These are phyloP conservation scores for Suillus variegatus DNA, from an alignment of 768 basidiomycete species.

Conservation along the genomic window DNA sequence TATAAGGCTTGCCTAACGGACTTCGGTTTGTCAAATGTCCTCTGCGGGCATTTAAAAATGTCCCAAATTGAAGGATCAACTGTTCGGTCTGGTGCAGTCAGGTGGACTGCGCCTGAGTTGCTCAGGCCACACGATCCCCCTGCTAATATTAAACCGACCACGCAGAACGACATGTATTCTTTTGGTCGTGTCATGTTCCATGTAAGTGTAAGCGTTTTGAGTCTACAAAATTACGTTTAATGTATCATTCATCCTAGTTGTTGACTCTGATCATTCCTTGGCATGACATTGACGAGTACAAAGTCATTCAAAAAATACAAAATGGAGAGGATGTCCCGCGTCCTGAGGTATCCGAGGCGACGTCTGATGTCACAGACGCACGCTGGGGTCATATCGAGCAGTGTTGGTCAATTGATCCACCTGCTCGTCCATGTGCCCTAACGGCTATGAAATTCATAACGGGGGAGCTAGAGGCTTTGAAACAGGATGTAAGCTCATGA, in stretches of 20 bases:
- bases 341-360: background rate
- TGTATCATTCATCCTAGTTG: background rate
- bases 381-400: background rate
- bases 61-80: constrained; percentile 25
- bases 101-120: constrained; percentile 11
- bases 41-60: constrained; percentile 31
- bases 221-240: background rate
- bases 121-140: constrained; percentile 30
- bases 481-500: background rate
- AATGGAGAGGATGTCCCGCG: background rate
- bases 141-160: constrained; percentile 7
- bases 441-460: background rate
- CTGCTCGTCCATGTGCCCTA: background rate
- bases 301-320: constrained; percentile 4
- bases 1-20: constrained; percentile 42
- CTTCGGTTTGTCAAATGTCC: constrained; percentile 45
- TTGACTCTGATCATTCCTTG: background rate
- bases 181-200: constrained; percentile 29
- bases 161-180: constrained; percentile 43
- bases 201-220: background rate
- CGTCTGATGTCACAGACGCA: background rate
- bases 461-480: background rate
- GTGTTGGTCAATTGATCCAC: constrained; percentile 4
- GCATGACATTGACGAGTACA: background rate
- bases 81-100: constrained; percentile 16